phyloP scores from a whole-genome alignment of 2,329 filamentous ascomycete genomes.

The Thielaviopsis punctulata region DNA sequence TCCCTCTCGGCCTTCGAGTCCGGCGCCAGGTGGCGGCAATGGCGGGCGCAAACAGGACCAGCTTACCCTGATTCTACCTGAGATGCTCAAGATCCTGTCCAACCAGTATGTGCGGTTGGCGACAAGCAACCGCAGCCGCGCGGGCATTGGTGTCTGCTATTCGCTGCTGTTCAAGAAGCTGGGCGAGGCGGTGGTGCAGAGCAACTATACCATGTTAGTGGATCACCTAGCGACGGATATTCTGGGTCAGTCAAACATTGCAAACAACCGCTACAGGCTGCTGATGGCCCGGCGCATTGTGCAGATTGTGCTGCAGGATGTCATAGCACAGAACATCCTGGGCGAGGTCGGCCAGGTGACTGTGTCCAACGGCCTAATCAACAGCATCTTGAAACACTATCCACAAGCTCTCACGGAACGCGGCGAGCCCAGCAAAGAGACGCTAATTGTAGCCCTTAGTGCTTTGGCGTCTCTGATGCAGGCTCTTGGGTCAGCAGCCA shows the following conservation, averaged over 20 bases:
- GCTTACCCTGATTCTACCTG: constrained; percentile 55
- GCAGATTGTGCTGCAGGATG: constrained; percentile 65
- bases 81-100: constrained; percentile 65
- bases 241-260: constrained; percentile 56
- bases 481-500: constrained; percentile 67
- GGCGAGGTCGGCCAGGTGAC: constrained; percentile 79
- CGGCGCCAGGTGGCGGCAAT: constrained; percentile 38
- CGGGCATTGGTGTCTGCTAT: constrained; percentile 77
- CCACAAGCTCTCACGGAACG: constrained; percentile 77
- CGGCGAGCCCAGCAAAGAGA: constrained; percentile 75
- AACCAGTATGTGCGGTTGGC: constrained; percentile 62
- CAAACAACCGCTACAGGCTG: constrained; percentile 73
- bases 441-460: constrained; percentile 60
- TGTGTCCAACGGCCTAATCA: constrained; percentile 66
- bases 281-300: constrained; percentile 74
- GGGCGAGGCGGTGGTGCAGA: constrained; percentile 68
- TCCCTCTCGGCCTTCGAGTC: constrained; percentile 50
- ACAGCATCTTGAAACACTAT: constrained; percentile 84
- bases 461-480: constrained; percentile 63
- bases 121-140: constrained; percentile 64
- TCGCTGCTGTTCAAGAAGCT: constrained; percentile 61
- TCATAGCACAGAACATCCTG: constrained; percentile 64
- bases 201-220: constrained; percentile 64
- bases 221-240: constrained; percentile 68
- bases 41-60: constrained; percentile 48